These are phyloP conservation scores for Grosmannia huntii DNA, from an alignment of 2,329 filamentous ascomycete genomes.

Conservation along the genomic window DNA sequence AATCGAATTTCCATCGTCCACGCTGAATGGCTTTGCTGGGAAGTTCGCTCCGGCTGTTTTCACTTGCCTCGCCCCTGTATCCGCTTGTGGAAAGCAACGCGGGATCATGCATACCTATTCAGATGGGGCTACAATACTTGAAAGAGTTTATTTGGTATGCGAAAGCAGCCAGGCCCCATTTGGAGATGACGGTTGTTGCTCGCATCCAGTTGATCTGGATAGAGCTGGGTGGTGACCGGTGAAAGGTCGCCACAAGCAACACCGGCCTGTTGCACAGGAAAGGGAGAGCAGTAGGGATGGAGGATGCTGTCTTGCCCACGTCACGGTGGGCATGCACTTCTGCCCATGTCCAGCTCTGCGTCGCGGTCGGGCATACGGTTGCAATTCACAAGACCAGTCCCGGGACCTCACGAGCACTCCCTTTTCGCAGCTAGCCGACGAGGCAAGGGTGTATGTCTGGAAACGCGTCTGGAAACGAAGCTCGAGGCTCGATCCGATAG, in stretches of 20 bases:
- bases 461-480: neutral
- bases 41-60: neutral
- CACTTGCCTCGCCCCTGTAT: neutral
- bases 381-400: neutral
- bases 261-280: neutral
- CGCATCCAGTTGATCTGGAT: neutral
- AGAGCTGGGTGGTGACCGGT: neutral
- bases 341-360: neutral
- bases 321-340: neutral
- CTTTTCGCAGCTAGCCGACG: neutral
- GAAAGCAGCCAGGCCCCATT: neutral
- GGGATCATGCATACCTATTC: neutral
- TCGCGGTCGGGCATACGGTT: neutral
- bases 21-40: neutral
- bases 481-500: neutral
- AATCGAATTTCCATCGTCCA: neutral
- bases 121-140: neutral
- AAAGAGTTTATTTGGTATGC: neutral
- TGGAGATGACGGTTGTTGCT: constrained; percentile 1
- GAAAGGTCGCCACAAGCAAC: constrained; percentile 1
- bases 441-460: neutral
- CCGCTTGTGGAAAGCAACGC: neutral
- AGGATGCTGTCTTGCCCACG: neutral
- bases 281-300: neutral
- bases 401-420: neutral